Evolutionary conservation across 306 rosid genomes (phyloP), one percentile per base, ranked within the genome.

Genomic region (Notholithocarpus densiflorus): DNA sequence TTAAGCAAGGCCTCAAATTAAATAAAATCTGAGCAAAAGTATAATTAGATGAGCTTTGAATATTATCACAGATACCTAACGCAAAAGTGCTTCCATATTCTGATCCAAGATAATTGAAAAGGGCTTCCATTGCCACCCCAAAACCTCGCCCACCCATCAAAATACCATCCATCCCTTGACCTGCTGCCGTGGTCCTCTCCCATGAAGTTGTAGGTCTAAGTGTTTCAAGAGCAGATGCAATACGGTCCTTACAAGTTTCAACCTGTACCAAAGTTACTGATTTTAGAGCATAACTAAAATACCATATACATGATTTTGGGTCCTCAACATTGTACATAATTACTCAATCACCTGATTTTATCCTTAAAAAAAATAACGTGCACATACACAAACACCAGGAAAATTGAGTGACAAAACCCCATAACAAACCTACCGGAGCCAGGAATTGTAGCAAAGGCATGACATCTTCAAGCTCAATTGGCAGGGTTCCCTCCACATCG

Each of bases 71-170:
- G 87, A 71, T 26, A 91, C 97, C 98, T 92, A 95, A 84, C 70
- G 98, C 98, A 88, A 95, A 95, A 64, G 94, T 92, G 88, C 84
- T 95, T 79, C 97, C 98, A 85, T 92, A 95, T 89, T 95, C 98
- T 61, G 97, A 95, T 82, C 95, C 98, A 82, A 95, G 97, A 80
- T 95, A 92, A 85, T 81, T 89, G 81, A 94, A 83, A 80, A 95
- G 97, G 64, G 94, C 90, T 85, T 95, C 97, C 92, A 92, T 95
- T 73, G 98, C 97, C 75, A 81, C 88, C 71, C 98, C 98, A 86
- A 95, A 92, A 77, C 98, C 98, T 48, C 98, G 89, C 69, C 97
- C 96, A 23, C 98, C 98, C 77, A 95, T 88, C 89, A 95, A 84
- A 72, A 92, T 89, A 79, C 97, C 98, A 75, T 91, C 98, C 82